These are phyloP conservation scores for Hevea brasiliensis DNA, from an alignment of 345 rosid species.

Conservation along the genomic window DNA sequence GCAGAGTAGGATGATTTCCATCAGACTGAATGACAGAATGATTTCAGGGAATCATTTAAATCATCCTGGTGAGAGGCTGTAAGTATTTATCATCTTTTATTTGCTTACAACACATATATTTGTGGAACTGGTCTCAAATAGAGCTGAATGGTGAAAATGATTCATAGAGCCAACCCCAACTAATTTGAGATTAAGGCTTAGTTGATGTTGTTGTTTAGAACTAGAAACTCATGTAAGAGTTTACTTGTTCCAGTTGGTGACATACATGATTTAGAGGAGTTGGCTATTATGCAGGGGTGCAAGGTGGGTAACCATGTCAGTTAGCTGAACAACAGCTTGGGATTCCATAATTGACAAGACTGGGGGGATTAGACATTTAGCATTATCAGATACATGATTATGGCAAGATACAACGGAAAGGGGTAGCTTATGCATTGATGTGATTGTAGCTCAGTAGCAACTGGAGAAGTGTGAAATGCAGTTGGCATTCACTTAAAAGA, in stretches of 20 bases:
- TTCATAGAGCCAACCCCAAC: too few species aligned
- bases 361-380: background rate
- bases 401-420: background rate
- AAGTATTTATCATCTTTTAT: too few species aligned
- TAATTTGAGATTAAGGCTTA: too few species aligned
- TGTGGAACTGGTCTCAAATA: too few species aligned
- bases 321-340: background rate
- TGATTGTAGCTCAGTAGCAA: background rate
- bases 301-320: background rate
- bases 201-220: too few species aligned
- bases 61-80: background rate
- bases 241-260: background rate
- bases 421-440: background rate
- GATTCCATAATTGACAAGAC: background rate
- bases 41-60: background rate
- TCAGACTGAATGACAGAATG: background rate
- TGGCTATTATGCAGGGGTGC: background rate
- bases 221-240: too few species aligned
- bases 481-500: background rate
- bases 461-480: background rate
- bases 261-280: background rate
- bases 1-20: background rate
- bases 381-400: background rate
- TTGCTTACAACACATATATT: background rate
- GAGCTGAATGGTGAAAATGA: too few species aligned